Percentiles rank a stretch among this genome's conserved stretches.
These are phyloP conservation scores for Cyberlindnera maritima DNA, from an alignment of 805 yeast genomes.

Conservation along the genomic window DNA sequence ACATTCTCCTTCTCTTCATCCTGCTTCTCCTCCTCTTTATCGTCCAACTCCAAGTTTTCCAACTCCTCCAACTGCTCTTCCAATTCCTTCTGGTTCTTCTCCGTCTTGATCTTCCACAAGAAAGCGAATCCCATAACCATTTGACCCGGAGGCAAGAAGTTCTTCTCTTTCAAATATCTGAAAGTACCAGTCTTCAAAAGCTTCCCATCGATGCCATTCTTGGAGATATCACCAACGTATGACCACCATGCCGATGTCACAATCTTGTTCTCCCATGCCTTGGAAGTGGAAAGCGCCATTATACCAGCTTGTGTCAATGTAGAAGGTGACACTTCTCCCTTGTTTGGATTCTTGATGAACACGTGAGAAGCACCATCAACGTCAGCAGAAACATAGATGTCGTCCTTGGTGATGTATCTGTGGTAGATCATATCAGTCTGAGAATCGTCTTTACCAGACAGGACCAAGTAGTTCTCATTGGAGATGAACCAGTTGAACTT, in stretches of 20 bases:
- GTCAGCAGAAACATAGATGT: conserved; percentile 72
- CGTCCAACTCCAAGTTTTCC: conserved; percentile 18
- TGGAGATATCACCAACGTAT: conserved; percentile 64
- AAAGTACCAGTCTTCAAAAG: conserved; percentile 63
- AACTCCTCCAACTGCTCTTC: conserved; percentile 26
- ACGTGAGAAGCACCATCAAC: conserved; percentile 72
- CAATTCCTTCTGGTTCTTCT: conserved; percentile 40
- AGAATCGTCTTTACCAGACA: conserved; percentile 79
- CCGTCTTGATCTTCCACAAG: conserved; percentile 67
- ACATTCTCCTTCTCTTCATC: no score
- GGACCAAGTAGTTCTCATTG: conserved; percentile 79
- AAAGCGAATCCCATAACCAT: conserved; percentile 88
- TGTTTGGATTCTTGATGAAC: conserved; percentile 75
- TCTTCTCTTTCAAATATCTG: conserved; percentile 50
- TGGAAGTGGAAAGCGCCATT: conserved; percentile 74
- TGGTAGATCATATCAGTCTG: conserved; percentile 82
- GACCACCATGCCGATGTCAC: conserved; percentile 85
- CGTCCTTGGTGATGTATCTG: conserved; percentile 71
- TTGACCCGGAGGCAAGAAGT: conserved; percentile 73
- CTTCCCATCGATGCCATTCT: conserved; percentile 60
- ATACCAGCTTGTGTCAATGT: conserved; percentile 89
- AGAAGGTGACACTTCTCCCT: conserved; percentile 77
- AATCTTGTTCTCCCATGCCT: conserved; percentile 87
- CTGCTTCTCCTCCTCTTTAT: conserved; percentile 5
- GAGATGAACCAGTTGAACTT: conserved; percentile 94